These are phyloP conservation scores for Aspergillus thermomutatus DNA, from an alignment of 2,329 filamentous ascomycete species.

Conservation along the genomic window DNA sequence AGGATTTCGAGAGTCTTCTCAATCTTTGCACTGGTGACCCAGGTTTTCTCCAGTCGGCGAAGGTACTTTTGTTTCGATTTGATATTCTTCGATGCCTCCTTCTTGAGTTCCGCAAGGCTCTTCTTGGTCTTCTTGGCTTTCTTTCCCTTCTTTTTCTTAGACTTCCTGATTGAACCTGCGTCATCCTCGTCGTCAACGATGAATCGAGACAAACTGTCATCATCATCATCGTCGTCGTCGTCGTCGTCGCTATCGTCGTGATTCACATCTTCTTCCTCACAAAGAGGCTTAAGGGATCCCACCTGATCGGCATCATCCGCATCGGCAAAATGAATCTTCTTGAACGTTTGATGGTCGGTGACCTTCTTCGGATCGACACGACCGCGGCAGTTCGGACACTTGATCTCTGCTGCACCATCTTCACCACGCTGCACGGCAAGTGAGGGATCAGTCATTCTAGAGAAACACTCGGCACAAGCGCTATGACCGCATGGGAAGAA, in stretches of 20 bases:
- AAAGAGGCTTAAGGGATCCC: neutral
- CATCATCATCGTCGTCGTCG: constrained; percentile 37
- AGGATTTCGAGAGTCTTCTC: constrained; percentile 66
- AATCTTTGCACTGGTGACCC: constrained; percentile 72
- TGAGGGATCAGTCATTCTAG: constrained; percentile 62
- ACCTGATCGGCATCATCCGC: constrained; percentile 27
- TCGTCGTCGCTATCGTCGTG: constrained; percentile 23
- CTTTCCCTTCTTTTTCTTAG: constrained; percentile 41
- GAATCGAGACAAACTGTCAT: constrained; percentile 20
- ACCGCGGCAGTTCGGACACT: constrained; percentile 74
- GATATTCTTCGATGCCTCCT: constrained; percentile 58
- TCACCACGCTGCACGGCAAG: constrained; percentile 58
- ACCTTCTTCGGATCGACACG: constrained; percentile 64
- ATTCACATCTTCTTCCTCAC: constrained; percentile 32
- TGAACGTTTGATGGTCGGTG: constrained; percentile 72
- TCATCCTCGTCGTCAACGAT: constrained; percentile 26
- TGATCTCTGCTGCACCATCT: constrained; percentile 52
- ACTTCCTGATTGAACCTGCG: constrained; percentile 44
- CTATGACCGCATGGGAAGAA: constrained; percentile 82
- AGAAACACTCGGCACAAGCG: constrained; percentile 73
- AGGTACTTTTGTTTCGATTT: constrained; percentile 68
- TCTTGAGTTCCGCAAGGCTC: constrained; percentile 30
- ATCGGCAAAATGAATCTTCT: constrained; percentile 65
- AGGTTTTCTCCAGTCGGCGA: constrained; percentile 63
- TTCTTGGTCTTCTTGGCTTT: constrained; percentile 46